Evolutionary conservation across 495 filamentous ascomycete genomes (phyloP), one percentile per base, ranked within the genome.

Genomic region (Penicillium silybi): DNA sequence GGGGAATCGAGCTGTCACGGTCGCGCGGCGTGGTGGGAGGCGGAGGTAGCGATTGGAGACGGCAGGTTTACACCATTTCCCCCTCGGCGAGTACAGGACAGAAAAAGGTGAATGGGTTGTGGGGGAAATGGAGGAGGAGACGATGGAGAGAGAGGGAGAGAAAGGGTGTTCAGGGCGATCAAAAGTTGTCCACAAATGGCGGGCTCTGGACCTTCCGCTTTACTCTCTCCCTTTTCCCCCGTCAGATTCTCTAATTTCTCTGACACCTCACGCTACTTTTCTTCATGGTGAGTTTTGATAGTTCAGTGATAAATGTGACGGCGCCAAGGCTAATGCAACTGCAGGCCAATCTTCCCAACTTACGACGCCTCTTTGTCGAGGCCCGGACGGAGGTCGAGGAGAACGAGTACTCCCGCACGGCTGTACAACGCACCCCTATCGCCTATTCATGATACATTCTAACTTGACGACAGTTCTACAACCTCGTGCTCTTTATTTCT

Each of bases 291-390:
- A 50, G 50, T 48, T 22, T 17, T 16, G 18, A 25, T 17, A 4
- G 16, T 41, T 22, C 4, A 25, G 20, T 26, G 19, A 25, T 13
- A 19, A 44, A 22, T 20, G 39, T 26, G 38, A 42, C 9, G 3
- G 5, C 18, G n/a, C 32, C 41, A 56, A 51, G 34, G 22, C 49
- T 65, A 44, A 56, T 32, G 23, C 40, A 45, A 46, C 52, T 48
- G 19, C 55, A 88, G 90, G 88, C 86, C 55, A 93, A 87, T 70
- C 85, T 98, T 44, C 93, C 93, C 38, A 98, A 98, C 67, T 80
- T 98, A 34, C 86, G 93, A 40, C 91, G 93, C 22, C 85, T 98
- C 46, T 97, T 98, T 69, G 95, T 97, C 45, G 92, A 96, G 72
- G 90, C 95, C 10, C 79, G 93, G 46, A 90, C 90, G 4, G 95